These are phyloP conservation scores for Phytophthora boehmeriae DNA, from an alignment of 352 stramenopile species.

Conservation along the genomic window DNA sequence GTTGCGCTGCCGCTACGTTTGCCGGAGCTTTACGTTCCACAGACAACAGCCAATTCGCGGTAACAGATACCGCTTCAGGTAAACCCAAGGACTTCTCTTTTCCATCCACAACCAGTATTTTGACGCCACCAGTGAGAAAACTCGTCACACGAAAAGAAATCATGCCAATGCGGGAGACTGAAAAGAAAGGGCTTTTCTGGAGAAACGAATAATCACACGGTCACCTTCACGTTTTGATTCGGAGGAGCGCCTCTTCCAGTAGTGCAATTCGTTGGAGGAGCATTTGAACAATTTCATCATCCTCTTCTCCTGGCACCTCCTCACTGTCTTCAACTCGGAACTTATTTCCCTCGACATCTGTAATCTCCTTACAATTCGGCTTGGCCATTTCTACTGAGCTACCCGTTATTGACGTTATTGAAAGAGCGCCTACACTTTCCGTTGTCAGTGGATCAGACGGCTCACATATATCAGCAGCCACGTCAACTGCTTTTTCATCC, in stretches of 20 bases:
- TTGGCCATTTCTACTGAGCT: too few species aligned
- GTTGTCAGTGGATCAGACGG: not conserved
- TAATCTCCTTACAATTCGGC: not conserved
- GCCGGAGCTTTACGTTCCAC: conserved; percentile 47
- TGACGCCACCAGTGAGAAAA: conserved; percentile 69
- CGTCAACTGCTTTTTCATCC: conserved; percentile 8
- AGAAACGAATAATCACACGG: conserved; percentile 36
- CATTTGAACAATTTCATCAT: conserved; percentile 49
- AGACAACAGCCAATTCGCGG: conserved; percentile 45
- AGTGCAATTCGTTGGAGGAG: conserved; percentile 47
- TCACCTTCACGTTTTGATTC: conserved; percentile 29
- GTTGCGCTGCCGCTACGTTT: conserved; percentile 56
- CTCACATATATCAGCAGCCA: not conserved
- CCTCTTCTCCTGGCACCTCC: conserved; percentile 20
- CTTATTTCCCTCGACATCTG: not conserved
- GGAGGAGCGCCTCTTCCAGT: conserved; percentile 48
- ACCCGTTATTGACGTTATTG: not conserved
- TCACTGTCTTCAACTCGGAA: conserved; percentile 9
- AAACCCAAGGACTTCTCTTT: conserved; percentile 66
- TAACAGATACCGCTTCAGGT: conserved; percentile 35
- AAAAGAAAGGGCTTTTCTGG: conserved; percentile 67
- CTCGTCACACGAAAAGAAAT: conserved; percentile 62
- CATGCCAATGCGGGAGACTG: conserved; percentile 22
- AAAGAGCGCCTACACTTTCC: not conserved
- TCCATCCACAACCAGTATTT: conserved; percentile 51